phyloP scores from a whole-genome alignment of 192 early-diverging fungal species.

The Rhizoclosmatium sp. region DNA sequence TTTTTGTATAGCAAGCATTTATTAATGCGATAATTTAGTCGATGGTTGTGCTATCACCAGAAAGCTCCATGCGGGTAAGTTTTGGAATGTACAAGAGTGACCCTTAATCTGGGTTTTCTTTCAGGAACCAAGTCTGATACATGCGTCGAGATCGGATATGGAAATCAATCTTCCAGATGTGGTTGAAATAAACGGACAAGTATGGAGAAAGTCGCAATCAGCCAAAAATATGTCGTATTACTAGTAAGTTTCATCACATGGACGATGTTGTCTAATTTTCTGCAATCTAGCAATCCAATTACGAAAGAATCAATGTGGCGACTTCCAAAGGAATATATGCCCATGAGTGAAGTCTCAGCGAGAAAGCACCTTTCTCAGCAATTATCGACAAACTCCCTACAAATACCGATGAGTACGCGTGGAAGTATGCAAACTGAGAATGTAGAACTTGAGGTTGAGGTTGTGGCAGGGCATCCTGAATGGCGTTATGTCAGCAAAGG shows the following conservation, averaged over 20 bases:
- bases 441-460: conserved; percentile 35
- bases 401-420: background rate
- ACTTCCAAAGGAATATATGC: conserved; percentile 47
- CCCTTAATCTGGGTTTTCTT: background rate
- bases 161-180: conserved; percentile 49
- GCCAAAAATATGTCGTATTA: conserved; percentile 59
- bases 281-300: conserved; percentile 38
- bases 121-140: background rate
- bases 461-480: conserved; percentile 50
- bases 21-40: too few relatives aligned
- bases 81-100: background rate
- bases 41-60: too few relatives aligned
- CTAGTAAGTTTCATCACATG: conserved; percentile 45
- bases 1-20: too few relatives aligned
- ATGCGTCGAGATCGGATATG: background rate
- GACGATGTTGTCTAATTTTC: conserved; percentile 3
- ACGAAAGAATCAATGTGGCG: conserved; percentile 58
- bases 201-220: conserved; percentile 54
- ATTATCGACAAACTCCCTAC: background rate
- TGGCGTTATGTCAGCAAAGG: conserved; percentile 56
- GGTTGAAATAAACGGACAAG: conserved; percentile 55
- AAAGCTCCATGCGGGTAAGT: too few relatives aligned
- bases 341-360: conserved; percentile 25
- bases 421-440: conserved; percentile 16
- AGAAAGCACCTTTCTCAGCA: conserved; percentile 10